These are phyloP conservation scores for Phytophthora megakarya DNA, from an alignment of 352 stramenopile species.

Conservation along the genomic window DNA sequence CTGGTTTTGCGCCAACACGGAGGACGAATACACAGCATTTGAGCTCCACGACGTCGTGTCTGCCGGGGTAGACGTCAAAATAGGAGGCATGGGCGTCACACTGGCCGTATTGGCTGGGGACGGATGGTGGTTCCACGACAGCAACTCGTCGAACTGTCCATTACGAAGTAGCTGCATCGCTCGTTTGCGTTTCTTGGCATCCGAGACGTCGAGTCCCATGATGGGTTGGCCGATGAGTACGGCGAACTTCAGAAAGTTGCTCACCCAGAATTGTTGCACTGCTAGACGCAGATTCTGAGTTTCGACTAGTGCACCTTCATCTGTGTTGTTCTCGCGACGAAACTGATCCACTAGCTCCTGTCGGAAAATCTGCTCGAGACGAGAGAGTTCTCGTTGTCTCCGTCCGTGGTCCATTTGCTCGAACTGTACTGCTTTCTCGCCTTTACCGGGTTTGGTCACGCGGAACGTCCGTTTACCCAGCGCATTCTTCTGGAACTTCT, in stretches of 20 bases:
- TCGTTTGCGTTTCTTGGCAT: constrained; percentile 85
- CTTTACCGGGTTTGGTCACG: constrained; percentile 69
- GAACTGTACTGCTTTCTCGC: constrained; percentile 72
- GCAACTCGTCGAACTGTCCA: constrained; percentile 74
- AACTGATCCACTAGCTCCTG: constrained; percentile 85
- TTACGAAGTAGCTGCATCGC: constrained; percentile 80
- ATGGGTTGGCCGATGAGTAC: constrained; percentile 77
- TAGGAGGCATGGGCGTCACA: constrained; percentile 46
- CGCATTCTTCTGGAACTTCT: constrained; percentile 91
- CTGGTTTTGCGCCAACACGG: constrained; percentile 22
- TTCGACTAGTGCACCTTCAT: constrained; percentile 75
- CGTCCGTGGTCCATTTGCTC: constrained; percentile 64
- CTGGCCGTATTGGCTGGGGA: constrained; percentile 47
- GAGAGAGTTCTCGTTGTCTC: constrained; percentile 75
- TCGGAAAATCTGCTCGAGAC: constrained; percentile 72
- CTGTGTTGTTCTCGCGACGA: constrained; percentile 83
- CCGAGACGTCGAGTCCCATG: constrained; percentile 72
- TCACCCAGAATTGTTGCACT: constrained; percentile 87
- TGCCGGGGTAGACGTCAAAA: constrained; percentile 10
- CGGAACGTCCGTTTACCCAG: constrained; percentile 87
- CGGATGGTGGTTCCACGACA: constrained; percentile 59
- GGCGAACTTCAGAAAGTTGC: constrained; percentile 85
- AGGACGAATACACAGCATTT: constrained; percentile 32
- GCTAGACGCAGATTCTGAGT: constrained; percentile 71
- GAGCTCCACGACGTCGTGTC: constrained; percentile 35